These are phyloP conservation scores for Hypoxylon trugodes DNA, from an alignment of 495 filamentous ascomycete species.

Conservation along the genomic window DNA sequence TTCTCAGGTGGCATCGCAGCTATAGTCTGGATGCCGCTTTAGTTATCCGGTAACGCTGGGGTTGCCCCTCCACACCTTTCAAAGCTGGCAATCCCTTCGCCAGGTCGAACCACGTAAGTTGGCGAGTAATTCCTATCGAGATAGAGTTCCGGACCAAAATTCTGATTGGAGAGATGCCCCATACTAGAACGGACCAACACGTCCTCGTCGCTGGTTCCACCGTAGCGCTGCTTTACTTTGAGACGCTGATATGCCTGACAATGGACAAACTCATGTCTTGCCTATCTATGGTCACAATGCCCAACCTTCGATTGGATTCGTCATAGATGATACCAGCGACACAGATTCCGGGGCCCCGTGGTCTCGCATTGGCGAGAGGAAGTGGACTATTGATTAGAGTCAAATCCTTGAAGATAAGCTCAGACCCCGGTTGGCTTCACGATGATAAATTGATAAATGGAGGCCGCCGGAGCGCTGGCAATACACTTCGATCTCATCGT, in stretches of 20 bases:
- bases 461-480: slow-evolving; percentile 1
- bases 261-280: slow-evolving; percentile 28
- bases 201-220: slow-evolving; percentile 30
- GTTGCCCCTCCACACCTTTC: slow-evolving; percentile 41
- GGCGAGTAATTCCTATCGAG: slow-evolving; percentile 29
- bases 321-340: slow-evolving; percentile 28
- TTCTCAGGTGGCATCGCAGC: slow-evolving; percentile 37
- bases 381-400: slow-evolving; percentile 19
- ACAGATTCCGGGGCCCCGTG: slow-evolving; percentile 23
- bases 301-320: slow-evolving; percentile 27
- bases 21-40: slow-evolving; percentile 43
- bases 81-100: slow-evolving; percentile 25
- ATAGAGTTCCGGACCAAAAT: slow-evolving; percentile 20
- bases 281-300: slow-evolving; percentile 36
- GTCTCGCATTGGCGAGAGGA: slow-evolving; percentile 26
- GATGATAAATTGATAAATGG: slow-evolving; percentile 41
- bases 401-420: slow-evolving; percentile 28
- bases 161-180: slow-evolving; percentile 28
- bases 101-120: slow-evolving; percentile 32
- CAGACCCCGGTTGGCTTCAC: slow-evolving; percentile 15
- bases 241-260: slow-evolving; percentile 10
- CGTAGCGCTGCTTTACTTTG: slow-evolving; percentile 33
- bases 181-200: slow-evolving; percentile 24
- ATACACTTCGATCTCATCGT: neutral
- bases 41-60: slow-evolving; percentile 40